A percentile compares a stretch with the other conserved stretches of the same genome.
Conservation (phyloP, 2,329 filamentous ascomycete genomes). For the Diaporthe ilicicola region DNA sequence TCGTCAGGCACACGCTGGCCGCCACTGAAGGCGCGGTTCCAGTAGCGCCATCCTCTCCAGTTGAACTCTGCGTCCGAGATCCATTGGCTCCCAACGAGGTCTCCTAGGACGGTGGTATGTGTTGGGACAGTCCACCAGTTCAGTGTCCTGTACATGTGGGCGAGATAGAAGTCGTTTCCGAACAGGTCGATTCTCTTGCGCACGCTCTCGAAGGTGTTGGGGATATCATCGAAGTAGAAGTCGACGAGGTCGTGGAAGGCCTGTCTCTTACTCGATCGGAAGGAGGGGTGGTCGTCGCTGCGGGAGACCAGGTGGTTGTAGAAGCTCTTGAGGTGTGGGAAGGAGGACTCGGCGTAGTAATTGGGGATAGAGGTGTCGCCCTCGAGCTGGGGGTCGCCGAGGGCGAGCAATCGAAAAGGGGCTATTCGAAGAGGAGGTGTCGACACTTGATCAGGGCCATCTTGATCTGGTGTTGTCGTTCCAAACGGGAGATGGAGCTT, state of each 20-base stretch:
- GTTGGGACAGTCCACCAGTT: conserved; percentile 87
- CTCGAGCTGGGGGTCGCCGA: conserved; percentile 94
- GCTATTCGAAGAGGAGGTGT: conserved; percentile 52
- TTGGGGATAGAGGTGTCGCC: conserved; percentile 85
- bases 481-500: conserved; percentile 52
- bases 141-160: conserved; percentile 87
- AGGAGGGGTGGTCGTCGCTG: conserved; percentile 42
- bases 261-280: conserved; percentile 62
- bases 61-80: conserved; percentile 86
- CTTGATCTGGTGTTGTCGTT: conserved; percentile 34
- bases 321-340: conserved; percentile 62
- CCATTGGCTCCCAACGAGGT: conserved; percentile 95
- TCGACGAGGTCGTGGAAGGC: conserved; percentile 67
- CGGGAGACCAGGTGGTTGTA: conserved; percentile 50
- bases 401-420: conserved; percentile 85
- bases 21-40: conserved; percentile 80
- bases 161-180: conserved; percentile 94
- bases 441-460: conserved; percentile 30
- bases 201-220: conserved; percentile 69
- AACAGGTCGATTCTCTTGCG: conserved; percentile 87
- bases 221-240: conserved; percentile 73
- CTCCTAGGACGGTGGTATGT: conserved; percentile 88
- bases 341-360: conserved; percentile 55
- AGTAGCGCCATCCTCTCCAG: conserved; percentile 76
- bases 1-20: conserved; percentile 70